phyloP scores from a whole-genome alignment of 2,329 filamentous ascomycete species.

The Venturia nashicola region DNA sequence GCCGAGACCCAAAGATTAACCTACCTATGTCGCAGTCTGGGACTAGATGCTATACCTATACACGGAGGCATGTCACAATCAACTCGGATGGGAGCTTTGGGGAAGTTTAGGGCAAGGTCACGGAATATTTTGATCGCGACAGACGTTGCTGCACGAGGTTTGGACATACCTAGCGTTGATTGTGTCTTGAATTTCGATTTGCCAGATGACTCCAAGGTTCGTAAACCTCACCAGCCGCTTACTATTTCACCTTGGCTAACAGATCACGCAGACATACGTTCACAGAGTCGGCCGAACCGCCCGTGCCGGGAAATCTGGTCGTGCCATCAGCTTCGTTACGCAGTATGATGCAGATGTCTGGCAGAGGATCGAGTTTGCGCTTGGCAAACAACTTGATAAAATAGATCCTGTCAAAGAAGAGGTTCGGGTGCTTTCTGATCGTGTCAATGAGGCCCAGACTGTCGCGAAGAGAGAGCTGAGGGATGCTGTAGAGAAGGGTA shows the following conservation, averaged over 20 bases:
- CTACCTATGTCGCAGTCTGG: conserved; percentile 70
- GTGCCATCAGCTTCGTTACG: conserved; percentile 69
- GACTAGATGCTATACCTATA: conserved; percentile 81
- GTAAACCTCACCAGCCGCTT: background rate
- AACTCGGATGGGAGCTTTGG: conserved; percentile 71
- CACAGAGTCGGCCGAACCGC: conserved; percentile 83
- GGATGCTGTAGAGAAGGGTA: conserved; percentile 56
- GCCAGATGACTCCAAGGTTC: conserved; percentile 60
- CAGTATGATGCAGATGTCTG: conserved; percentile 81
- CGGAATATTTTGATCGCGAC: conserved; percentile 84
- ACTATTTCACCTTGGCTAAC: background rate
- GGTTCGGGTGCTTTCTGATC: conserved; percentile 65
- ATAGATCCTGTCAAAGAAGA: conserved; percentile 69
- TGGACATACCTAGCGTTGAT: conserved; percentile 88
- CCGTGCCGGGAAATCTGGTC: conserved; percentile 71
- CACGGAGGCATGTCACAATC: conserved; percentile 82
- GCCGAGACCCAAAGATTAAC: conserved; percentile 80
- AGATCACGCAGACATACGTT: conserved; percentile 52
- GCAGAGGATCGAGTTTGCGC: conserved; percentile 66
- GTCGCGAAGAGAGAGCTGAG: conserved; percentile 68
- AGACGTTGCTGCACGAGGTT: conserved; percentile 83
- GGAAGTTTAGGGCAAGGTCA: conserved; percentile 75
- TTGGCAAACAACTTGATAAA: conserved; percentile 64
- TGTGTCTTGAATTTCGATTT: conserved; percentile 78
- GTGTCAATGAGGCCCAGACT: conserved; percentile 74